Evolutionary conservation across 2,329 filamentous ascomycete species (phyloP).

Genomic region (Macroventuria anomochaeta): DNA sequence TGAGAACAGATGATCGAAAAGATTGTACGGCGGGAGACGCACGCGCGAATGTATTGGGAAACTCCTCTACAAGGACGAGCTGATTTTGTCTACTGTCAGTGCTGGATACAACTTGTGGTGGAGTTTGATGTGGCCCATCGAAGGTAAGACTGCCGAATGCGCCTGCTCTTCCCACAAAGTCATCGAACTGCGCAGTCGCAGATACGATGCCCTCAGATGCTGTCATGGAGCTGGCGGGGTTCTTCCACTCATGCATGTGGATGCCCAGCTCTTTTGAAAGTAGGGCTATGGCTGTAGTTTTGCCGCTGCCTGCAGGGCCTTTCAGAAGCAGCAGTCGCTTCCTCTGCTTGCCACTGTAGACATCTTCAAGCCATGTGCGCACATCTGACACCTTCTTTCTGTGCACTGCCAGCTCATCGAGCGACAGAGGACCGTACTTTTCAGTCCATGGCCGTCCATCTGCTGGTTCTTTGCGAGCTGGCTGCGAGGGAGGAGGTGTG

Average conservation of each 20-base stretch:
- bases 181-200: conserved; percentile 82
- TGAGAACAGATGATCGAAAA: conserved; percentile 75
- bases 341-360: conserved; percentile 64
- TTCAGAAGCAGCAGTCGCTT: conserved; percentile 84
- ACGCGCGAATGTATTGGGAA: conserved; percentile 57
- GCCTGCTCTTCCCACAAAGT: conserved; percentile 83
- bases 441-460: conserved; percentile 86
- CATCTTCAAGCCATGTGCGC: conserved; percentile 78
- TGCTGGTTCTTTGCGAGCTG: conserved; percentile 41
- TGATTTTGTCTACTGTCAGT: conserved; percentile 43
- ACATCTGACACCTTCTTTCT: conserved; percentile 94
- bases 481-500: conserved; percentile 38
- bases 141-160: conserved; percentile 76
- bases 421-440: conserved; percentile 73
- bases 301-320: conserved; percentile 88
- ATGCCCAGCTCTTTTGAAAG: conserved; percentile 79
- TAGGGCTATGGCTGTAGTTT: conserved; percentile 84
- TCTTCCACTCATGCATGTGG: conserved; percentile 88
- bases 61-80: conserved; percentile 58
- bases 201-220: conserved; percentile 70
- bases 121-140: conserved; percentile 30
- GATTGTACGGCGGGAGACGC: conserved; percentile 54
- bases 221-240: conserved; percentile 70
- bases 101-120: conserved; percentile 21
- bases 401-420: conserved; percentile 90